Conservation (phyloP, 371 early-diverging fungal genomes). For the Rhizomucor pusillus region DNA sequence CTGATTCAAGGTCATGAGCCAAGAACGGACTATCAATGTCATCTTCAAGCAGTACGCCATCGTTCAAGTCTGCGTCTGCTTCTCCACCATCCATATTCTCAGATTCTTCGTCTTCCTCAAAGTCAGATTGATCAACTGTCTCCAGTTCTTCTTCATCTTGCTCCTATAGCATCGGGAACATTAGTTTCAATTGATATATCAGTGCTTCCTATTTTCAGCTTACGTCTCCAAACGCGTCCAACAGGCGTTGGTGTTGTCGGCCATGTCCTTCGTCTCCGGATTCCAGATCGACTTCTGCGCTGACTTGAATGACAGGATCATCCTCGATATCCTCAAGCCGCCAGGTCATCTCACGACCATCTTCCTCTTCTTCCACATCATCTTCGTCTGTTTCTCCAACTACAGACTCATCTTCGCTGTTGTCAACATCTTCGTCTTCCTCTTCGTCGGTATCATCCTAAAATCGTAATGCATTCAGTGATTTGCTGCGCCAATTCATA, state of each 20-base stretch:
- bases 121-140: constrained; percentile 44
- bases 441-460: constrained; percentile 38
- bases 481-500: too few relatives aligned
- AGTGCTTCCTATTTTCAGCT: background rate
- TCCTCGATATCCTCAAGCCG: constrained; percentile 54
- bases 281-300: constrained; percentile 37
- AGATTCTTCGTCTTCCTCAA: constrained; percentile 49
- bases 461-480: too few relatives aligned
- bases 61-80: constrained; percentile 33
- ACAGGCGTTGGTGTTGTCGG: constrained; percentile 23
- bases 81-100: constrained; percentile 48
- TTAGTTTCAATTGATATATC: background rate
- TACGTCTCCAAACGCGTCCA: constrained; percentile 38
- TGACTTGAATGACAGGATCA: constrained; percentile 41
- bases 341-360: constrained; percentile 51
- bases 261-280: constrained; percentile 40
- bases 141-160: constrained; percentile 42
- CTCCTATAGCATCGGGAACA: constrained; percentile 6
- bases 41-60: constrained; percentile 53
- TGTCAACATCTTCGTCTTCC: constrained; percentile 38
- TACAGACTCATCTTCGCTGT: constrained; percentile 42
- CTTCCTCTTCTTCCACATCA: constrained; percentile 49
- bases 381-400: constrained; percentile 51
- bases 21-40: constrained; percentile 61
- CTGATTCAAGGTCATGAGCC: constrained; percentile 27